Evolutionary conservation across 2,329 filamentous ascomycete genomes (phyloP).

Genomic region (Epichloe festucae): DNA sequence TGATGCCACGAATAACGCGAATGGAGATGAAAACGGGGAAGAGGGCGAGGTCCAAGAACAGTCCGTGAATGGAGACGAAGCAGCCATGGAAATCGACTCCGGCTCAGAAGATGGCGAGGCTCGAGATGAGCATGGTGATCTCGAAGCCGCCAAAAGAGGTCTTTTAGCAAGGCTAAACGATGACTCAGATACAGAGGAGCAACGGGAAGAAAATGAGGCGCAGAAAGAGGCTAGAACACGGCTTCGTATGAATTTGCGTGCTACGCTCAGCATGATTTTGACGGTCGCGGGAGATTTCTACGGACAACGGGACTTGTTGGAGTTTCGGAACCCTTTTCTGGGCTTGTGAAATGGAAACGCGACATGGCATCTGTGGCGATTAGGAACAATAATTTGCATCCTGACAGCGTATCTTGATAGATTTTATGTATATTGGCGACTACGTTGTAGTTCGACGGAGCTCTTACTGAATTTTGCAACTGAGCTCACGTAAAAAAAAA

Average conservation of each 20-base stretch:
- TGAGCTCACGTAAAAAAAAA: too few species aligned
- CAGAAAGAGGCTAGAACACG: slow-evolving; percentile 18
- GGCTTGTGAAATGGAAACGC: slow-evolving; percentile 20
- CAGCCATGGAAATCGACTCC: slow-evolving; percentile 30
- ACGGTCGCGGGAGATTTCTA: slow-evolving; percentile 80
- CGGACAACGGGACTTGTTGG: slow-evolving; percentile 75
- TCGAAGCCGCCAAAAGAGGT: slow-evolving; percentile 35
- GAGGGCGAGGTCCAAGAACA: slow-evolving; percentile 3
- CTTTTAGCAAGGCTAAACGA: slow-evolving; percentile 33
- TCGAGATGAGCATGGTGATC: slow-evolving; percentile 19
- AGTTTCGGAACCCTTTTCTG: slow-evolving; percentile 53
- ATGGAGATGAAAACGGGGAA: slow-evolving; percentile 5
- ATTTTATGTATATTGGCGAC: too few species aligned
- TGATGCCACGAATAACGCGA: background rate
- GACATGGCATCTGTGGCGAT: background rate
- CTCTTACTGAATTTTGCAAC: too few species aligned
- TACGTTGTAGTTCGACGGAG: too few species aligned
- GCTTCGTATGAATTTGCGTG: slow-evolving; percentile 40
- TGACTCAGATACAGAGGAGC: slow-evolving; percentile 13
- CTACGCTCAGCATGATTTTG: slow-evolving; percentile 85
- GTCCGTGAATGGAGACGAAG: slow-evolving; percentile 16
- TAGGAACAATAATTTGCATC: too few species aligned
- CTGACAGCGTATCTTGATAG: too few species aligned
- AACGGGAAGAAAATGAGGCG: slow-evolving; percentile 12
- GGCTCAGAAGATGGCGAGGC: slow-evolving; percentile 20